phyloP scores from a whole-genome alignment of 345 rosid genomes.

The Passiflora organensis region DNA sequence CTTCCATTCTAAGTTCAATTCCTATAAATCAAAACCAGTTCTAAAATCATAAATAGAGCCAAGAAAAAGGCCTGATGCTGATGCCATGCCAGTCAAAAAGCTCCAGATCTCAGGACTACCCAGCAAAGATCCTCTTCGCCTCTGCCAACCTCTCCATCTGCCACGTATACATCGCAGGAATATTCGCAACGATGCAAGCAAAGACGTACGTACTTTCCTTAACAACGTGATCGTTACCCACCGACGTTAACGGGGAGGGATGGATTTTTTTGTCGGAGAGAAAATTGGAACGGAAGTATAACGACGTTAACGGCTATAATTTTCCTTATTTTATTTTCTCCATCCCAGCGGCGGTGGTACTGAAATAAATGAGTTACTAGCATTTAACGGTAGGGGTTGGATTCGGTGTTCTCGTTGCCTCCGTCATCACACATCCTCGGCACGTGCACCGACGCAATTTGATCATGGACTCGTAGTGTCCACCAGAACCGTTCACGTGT shows the following conservation, averaged over 20 bases:
- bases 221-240: slow-evolving; percentile 8
- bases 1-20: too few relatives aligned
- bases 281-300: neutral
- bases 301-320: neutral
- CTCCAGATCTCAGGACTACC: too few relatives aligned
- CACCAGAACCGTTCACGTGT: neutral
- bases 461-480: neutral
- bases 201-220: neutral
- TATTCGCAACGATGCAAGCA: neutral
- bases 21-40: too few relatives aligned
- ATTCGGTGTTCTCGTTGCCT: neutral
- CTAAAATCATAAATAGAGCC: too few relatives aligned
- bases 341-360: neutral
- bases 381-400: neutral
- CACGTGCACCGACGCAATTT: slow-evolving; percentile 6
- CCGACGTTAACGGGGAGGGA: slow-evolving; percentile 20
- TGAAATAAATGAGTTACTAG: neutral
- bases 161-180: slow-evolving; percentile 1
- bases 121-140: slow-evolving; percentile 5
- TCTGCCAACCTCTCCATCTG: neutral
- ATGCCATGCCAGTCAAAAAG: too few relatives aligned
- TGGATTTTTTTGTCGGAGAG: too few relatives aligned
- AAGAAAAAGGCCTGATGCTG: too few relatives aligned
- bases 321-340: neutral
- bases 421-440: neutral